phyloP scores from a whole-genome alignment of 371 early-diverging fungal genomes.

The Zychaea mexicana region DNA sequence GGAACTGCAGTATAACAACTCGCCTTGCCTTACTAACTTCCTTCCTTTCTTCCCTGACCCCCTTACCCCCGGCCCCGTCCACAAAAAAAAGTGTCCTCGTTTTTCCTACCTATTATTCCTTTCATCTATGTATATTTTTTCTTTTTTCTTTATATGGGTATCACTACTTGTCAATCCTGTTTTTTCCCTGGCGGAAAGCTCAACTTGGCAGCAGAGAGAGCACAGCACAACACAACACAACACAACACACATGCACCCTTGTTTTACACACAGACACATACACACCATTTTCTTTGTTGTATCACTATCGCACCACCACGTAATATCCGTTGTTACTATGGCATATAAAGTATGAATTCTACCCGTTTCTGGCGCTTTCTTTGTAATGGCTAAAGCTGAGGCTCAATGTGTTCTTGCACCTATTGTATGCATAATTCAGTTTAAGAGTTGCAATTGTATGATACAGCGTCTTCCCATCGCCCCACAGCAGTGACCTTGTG shows the following conservation, averaged over 20 bases:
- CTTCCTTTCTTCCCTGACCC: neutral
- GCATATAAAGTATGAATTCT: no score
- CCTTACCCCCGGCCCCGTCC: neutral
- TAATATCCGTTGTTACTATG: no score
- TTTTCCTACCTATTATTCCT: neutral
- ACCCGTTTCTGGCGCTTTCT: no score
- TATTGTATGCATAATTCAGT: no score
- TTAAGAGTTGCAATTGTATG: no score
- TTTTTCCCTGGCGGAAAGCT: neutral
- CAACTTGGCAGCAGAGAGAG: neutral
- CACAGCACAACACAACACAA: neutral
- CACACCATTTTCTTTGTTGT: neutral
- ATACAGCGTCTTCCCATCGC: no score
- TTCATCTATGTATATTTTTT: neutral
- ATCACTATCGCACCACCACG: no score
- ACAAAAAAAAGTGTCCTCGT: neutral
- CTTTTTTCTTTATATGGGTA: neutral
- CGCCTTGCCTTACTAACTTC: neutral
- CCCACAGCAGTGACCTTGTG: no score
- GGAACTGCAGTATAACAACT: slow-evolving; percentile 1
- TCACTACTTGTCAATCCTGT: neutral
- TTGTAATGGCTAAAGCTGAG: no score
- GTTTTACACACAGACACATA: neutral
- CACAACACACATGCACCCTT: neutral
- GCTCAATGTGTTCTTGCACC: no score